Evolutionary conservation across 2,329 filamentous ascomycete species (phyloP).

Genomic region (Aspergillus nomiae): DNA sequence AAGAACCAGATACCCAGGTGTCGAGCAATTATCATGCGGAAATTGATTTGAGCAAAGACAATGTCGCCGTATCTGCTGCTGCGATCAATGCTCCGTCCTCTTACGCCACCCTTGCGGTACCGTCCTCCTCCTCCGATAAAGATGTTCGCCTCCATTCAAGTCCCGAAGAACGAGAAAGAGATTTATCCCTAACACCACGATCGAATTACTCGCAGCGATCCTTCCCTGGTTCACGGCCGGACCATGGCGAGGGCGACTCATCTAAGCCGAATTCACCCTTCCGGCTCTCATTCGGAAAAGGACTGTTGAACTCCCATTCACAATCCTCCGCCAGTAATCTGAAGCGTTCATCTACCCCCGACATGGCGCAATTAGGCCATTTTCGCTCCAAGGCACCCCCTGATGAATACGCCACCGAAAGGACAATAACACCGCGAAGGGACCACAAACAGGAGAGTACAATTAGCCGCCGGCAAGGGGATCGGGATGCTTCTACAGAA

Average conservation of each 20-base stretch:
- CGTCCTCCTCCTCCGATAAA: conserved; percentile 28
- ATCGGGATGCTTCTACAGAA: conserved; percentile 32
- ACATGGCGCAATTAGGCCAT: conserved; percentile 24
- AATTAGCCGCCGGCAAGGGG: conserved; percentile 24
- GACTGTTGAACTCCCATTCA: conserved; percentile 24
- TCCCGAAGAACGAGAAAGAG: conserved; percentile 29
- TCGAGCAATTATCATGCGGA: conserved; percentile 27
- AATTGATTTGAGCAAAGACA: conserved; percentile 26
- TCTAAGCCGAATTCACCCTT: conserved; percentile 40
- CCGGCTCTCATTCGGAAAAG: conserved; percentile 37
- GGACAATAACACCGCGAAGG: conserved; percentile 21
- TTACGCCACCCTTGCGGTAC: conserved; percentile 30
- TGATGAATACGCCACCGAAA: conserved; percentile 29
- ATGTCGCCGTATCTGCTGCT: conserved; percentile 20
- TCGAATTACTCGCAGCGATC: conserved; percentile 31
- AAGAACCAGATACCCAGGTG: conserved; percentile 19
- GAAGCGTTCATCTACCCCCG: conserved; percentile 32
- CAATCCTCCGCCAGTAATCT: conserved; percentile 25
- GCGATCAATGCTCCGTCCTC: conserved; percentile 29
- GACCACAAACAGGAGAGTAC: conserved; percentile 30
- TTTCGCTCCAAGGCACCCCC: conserved; percentile 33
- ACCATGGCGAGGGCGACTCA: conserved; percentile 30
- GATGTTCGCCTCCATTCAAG: conserved; percentile 33
- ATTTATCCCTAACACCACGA: conserved; percentile 25
- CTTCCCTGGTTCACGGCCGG: conserved; percentile 20